Conservation (phyloP, 2,329 filamentous ascomycete genomes). For the Scorias spongiosa region DNA sequence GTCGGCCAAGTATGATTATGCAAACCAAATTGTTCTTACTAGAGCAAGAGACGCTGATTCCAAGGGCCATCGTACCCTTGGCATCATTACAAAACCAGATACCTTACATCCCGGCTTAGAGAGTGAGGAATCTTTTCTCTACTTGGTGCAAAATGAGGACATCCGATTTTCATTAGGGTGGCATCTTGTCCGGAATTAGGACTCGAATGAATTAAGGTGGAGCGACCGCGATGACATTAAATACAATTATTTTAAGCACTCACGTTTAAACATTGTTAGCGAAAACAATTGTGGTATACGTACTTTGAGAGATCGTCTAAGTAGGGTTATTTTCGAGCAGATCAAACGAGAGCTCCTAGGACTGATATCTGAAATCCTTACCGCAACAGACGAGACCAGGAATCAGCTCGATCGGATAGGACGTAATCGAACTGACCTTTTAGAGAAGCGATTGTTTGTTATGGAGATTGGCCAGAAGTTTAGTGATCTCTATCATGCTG, state of each 20-base stretch:
- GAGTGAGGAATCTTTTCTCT: slow-evolving; percentile 20
- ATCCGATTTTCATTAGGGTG: slow-evolving; percentile 3
- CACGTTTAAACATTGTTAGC: slow-evolving; percentile 6
- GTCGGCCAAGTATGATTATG: slow-evolving; percentile 30
- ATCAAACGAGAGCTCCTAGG: slow-evolving; percentile 1
- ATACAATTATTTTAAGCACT: not conserved
- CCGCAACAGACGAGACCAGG: not conserved
- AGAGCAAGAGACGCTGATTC: slow-evolving; percentile 33
- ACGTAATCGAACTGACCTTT: not conserved
- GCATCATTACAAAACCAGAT: slow-evolving; percentile 45
- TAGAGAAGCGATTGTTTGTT: not conserved
- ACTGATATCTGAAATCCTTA: not conserved
- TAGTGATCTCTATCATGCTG: not conserved
- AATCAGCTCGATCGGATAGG: not conserved
- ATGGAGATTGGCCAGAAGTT: not conserved
- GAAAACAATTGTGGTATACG: not conserved
- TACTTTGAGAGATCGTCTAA: slow-evolving; percentile 1
- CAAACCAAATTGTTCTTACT: slow-evolving; percentile 42
- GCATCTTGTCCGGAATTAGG: slow-evolving; percentile 4
- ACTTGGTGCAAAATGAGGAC: slow-evolving; percentile 3
- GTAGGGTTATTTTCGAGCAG: slow-evolving; percentile 1
- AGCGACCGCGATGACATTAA: not conserved
- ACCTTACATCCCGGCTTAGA: slow-evolving; percentile 22
- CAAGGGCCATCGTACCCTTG: slow-evolving; percentile 33
- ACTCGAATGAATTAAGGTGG: not conserved